Evolutionary conservation across 192 early-diverging fungal species (phyloP).

Genomic region (Coemansia javaensis): DNA sequence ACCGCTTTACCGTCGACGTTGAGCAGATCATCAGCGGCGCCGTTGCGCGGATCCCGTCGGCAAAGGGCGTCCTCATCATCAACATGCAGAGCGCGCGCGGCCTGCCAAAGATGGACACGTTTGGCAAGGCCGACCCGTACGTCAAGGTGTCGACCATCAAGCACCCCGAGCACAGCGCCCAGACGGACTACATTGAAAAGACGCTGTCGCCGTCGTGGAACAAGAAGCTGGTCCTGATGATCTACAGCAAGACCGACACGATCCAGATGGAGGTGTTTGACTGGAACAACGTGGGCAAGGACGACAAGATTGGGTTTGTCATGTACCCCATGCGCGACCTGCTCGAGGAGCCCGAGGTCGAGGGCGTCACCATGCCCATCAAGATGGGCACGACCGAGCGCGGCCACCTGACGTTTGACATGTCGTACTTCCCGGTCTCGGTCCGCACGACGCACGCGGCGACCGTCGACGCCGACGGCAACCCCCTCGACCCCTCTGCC

Average conservation of each 20-base stretch:
- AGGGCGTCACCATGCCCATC: slow-evolving; percentile 44
- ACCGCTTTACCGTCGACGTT: slow-evolving; percentile 72
- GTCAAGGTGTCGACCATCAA: slow-evolving; percentile 63
- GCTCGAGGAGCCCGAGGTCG: slow-evolving; percentile 47
- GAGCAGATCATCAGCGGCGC: slow-evolving; percentile 73
- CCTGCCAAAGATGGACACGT: slow-evolving; percentile 80
- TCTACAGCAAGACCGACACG: slow-evolving; percentile 70
- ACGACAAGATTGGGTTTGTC: slow-evolving; percentile 56
- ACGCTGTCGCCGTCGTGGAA: slow-evolving; percentile 83
- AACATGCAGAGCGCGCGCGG: slow-evolving; percentile 73
- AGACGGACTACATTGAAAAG: slow-evolving; percentile 66
- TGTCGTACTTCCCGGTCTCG: slow-evolving; percentile 44
- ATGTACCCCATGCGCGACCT: slow-evolving; percentile 46
- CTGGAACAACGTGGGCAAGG: slow-evolving; percentile 68
- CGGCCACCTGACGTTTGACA: slow-evolving; percentile 42
- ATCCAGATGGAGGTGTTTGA: slow-evolving; percentile 79
- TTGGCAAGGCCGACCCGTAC: slow-evolving; percentile 90
- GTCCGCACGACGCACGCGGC: slow-evolving; percentile 37
- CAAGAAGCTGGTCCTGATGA: slow-evolving; percentile 68
- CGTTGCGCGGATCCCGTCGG: slow-evolving; percentile 57
- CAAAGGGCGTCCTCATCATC: slow-evolving; percentile 82
- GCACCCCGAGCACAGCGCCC: slow-evolving; percentile 58
- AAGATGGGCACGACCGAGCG: slow-evolving; percentile 48
- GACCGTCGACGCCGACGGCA: slow-evolving; percentile 31
- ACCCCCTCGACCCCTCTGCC: slow-evolving; percentile 37